Conservation (phyloP, 345 rosid genomes). For the Eucalyptus urophylla region DNA sequence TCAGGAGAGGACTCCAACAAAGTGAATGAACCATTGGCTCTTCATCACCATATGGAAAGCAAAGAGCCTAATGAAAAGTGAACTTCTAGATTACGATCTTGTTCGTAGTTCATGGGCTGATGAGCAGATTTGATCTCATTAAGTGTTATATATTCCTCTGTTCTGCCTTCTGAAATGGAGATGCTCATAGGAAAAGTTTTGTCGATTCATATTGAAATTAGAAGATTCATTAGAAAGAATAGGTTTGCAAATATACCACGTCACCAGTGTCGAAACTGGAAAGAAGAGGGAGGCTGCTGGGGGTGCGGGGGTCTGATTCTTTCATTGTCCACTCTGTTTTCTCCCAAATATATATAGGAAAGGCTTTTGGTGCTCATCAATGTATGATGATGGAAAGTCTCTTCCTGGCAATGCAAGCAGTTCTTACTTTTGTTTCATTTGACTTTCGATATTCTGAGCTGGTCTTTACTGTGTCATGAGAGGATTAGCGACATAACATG, state of each 20-base stretch:
- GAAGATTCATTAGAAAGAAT: background rate
- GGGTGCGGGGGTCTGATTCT: background rate
- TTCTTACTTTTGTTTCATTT: background rate
- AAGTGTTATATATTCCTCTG: background rate
- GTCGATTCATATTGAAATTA: background rate
- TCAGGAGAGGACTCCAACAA: constrained; percentile 4
- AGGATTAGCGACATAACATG: background rate
- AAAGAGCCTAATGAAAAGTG: background rate
- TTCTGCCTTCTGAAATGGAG: background rate
- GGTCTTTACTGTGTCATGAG: background rate
- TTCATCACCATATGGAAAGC: background rate
- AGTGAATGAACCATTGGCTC: background rate
- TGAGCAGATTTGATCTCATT: background rate
- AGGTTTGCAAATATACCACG: background rate
- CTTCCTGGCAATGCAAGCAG: background rate
- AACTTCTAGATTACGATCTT: background rate
- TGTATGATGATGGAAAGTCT: background rate
- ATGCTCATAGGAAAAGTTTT: background rate
- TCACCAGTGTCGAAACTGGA: background rate
- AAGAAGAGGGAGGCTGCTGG: background rate
- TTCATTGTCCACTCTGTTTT: background rate
- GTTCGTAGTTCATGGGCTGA: background rate
- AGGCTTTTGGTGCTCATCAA: background rate
- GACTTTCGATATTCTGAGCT: background rate
- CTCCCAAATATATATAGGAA: background rate